Percentiles rank a stretch among this genome's conserved stretches.
phyloP scores from a whole-genome alignment of 257 asterid genomes.

The Przewalskia tangutica region DNA sequence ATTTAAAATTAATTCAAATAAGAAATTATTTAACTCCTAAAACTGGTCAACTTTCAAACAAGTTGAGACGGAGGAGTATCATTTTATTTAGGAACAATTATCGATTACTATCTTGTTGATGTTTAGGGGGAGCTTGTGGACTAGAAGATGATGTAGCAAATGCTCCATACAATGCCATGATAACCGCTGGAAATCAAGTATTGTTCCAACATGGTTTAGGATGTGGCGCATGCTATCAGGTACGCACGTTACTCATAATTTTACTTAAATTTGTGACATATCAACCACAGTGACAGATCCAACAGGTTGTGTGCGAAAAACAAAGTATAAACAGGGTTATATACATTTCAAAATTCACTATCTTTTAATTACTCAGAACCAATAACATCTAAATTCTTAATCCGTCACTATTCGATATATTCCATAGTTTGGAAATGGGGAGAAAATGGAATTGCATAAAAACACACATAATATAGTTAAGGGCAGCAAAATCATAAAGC shows the following conservation, averaged over 20 bases:
- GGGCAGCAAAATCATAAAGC: too few relatives aligned
- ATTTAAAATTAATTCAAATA: too few relatives aligned
- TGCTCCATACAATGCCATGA: background rate
- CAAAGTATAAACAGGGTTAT: too few relatives aligned
- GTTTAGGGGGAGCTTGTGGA: slow-evolving; percentile 10
- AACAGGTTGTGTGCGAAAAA: too few relatives aligned
- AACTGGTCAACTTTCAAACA: too few relatives aligned
- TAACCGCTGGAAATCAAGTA: slow-evolving; percentile 10
- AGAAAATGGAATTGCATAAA: too few relatives aligned
- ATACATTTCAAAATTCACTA: background rate
- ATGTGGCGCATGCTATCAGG: slow-evolving; percentile 10
- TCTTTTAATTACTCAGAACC: background rate
- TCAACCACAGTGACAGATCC: too few relatives aligned
- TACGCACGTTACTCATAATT: background rate
- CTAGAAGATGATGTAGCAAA: slow-evolving; percentile 1
- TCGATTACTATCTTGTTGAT: background rate
- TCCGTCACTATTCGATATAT: background rate
- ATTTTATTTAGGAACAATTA: background rate
- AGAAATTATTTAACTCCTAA: too few relatives aligned
- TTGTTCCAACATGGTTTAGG: background rate
- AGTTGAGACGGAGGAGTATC: too few relatives aligned
- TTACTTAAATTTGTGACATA: too few relatives aligned
- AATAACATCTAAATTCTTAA: background rate
- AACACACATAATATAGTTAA: too few relatives aligned
- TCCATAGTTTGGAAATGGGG: too few relatives aligned